Evolutionary conservation across 768 basidiomycete species (phyloP).

Genomic region (Cyathus striatus): DNA sequence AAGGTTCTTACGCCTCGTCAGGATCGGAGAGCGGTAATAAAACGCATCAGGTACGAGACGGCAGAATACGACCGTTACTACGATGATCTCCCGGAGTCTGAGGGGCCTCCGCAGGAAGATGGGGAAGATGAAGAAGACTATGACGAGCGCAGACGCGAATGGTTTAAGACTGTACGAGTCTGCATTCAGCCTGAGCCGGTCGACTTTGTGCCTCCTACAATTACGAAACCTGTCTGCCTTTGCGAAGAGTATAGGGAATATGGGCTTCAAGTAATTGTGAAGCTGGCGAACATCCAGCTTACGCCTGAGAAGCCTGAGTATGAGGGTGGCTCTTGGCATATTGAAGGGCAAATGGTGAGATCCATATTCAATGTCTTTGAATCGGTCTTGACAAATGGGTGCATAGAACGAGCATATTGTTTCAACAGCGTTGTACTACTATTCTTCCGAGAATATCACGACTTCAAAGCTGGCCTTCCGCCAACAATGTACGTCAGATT

Average conservation of each 20-base stretch:
- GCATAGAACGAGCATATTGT: conserved; percentile 27
- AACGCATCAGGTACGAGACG: conserved; percentile 4
- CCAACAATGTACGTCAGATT: conserved; percentile 7
- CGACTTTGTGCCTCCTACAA: not conserved
- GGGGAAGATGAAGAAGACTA: conserved; percentile 6
- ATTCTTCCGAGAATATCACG: conserved; percentile 18
- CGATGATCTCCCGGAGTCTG: conserved; percentile 8
- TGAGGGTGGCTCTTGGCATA: conserved; percentile 20
- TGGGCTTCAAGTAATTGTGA: conserved; percentile 19
- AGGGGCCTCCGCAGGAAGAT: conserved; percentile 4
- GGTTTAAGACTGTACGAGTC: conserved; percentile 5
- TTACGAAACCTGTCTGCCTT: not conserved
- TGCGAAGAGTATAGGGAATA: not conserved
- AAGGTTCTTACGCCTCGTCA: conserved; percentile 3
- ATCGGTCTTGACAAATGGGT: not conserved
- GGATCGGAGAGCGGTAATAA: too few species aligned
- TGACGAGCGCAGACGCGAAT: conserved; percentile 4
- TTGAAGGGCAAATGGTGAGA: conserved; percentile 21
- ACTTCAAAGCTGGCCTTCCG: conserved; percentile 16
- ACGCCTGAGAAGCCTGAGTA: conserved; percentile 24
- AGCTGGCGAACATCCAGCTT: conserved; percentile 21
- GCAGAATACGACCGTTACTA: too few species aligned
- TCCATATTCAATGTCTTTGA: not conserved
- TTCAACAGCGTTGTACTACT: conserved; percentile 24
- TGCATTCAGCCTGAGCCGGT: conserved; percentile 8